phyloP scores from a whole-genome alignment of 2,329 filamentous ascomycete genomes.

The Penicillium italicum region DNA sequence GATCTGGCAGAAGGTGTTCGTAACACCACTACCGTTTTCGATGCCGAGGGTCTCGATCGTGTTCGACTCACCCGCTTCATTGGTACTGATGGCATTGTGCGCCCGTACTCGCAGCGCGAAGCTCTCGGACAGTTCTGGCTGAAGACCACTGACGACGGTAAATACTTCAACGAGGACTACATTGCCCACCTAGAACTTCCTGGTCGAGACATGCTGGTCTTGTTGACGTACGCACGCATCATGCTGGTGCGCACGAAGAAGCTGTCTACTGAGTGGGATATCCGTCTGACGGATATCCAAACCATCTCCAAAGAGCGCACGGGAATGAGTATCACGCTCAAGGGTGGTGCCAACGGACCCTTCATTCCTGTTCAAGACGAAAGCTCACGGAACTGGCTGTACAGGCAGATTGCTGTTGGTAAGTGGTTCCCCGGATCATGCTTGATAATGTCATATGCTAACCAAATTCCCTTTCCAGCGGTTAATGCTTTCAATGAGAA shows the following conservation, averaged over 20 bases:
- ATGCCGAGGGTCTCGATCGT: conserved; percentile 88
- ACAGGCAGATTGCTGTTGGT: conserved; percentile 61
- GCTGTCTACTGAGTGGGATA: conserved; percentile 90
- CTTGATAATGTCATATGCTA: conserved; percentile 4
- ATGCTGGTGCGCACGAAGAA: conserved; percentile 85
- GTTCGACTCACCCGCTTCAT: conserved; percentile 93
- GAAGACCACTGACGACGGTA: conserved; percentile 95
- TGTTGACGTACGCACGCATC: conserved; percentile 84
- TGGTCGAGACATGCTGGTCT: conserved; percentile 79
- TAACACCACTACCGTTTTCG: conserved; percentile 98
- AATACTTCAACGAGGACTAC: conserved; percentile 96
- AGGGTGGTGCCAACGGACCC: conserved; percentile 87
- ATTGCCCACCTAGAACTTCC: conserved; percentile 93
- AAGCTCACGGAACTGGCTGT: conserved; percentile 65
- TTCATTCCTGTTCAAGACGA: conserved; percentile 95
- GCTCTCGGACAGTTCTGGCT: conserved; percentile 97
- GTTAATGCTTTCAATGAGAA: conserved; percentile 66
- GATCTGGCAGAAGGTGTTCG: conserved; percentile 93
- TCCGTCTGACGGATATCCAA: conserved; percentile 90
- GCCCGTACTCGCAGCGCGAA: conserved; percentile 90
- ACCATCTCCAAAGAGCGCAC: conserved; percentile 96
- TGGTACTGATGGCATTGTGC: conserved; percentile 85
- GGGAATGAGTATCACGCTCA: conserved; percentile 80
- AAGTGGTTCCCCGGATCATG: conserved; percentile 20
- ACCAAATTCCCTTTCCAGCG: conserved; percentile 35